These are phyloP conservation scores for Neotropicomus parvogracilis DNA, from an alignment of 1,284 basidiomycete genomes.

Conservation along the genomic window DNA sequence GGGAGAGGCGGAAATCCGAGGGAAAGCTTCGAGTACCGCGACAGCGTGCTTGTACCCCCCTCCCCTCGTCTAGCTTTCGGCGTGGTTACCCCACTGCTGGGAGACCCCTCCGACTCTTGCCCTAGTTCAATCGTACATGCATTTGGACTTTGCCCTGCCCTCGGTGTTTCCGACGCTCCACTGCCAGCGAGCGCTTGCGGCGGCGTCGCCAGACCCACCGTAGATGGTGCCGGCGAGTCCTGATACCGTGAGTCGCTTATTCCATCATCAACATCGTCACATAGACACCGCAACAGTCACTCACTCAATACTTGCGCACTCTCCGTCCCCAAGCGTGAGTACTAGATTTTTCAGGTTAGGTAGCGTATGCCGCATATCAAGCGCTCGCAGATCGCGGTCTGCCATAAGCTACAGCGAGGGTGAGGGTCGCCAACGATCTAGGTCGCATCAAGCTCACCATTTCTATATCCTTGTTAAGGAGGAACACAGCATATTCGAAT, in stretches of 20 bases:
- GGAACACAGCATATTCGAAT: constrained; percentile 96
- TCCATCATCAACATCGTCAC: constrained; percentile 17
- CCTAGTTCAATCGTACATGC: constrained; percentile 27
- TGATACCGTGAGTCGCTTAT: constrained; percentile 19
- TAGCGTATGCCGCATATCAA: constrained; percentile 93
- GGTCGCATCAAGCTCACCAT: constrained; percentile 52
- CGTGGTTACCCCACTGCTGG: constrained; percentile 52
- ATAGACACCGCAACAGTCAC: constrained; percentile 19
- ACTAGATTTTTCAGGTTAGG: constrained; percentile 95
- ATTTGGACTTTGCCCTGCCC: constrained; percentile 31
- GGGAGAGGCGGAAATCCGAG: constrained; percentile 61
- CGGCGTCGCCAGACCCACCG: constrained; percentile 28
- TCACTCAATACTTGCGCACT: constrained; percentile 47
- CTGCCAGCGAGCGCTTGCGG: constrained; percentile 16
- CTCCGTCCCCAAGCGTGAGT: constrained; percentile 76
- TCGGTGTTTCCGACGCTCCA: constrained; percentile 33
- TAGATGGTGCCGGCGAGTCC: constrained; percentile 27
- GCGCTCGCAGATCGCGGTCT: constrained; percentile 78
- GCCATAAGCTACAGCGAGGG: constrained; percentile 71
- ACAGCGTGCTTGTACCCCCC: constrained; percentile 24
- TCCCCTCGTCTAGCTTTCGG: constrained; percentile 40
- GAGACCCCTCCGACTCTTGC: constrained; percentile 38
- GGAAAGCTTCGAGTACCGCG: constrained; percentile 42
- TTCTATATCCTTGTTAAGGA: constrained; percentile 97
- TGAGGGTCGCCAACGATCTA: constrained; percentile 10